Evolutionary conservation across 768 basidiomycete genomes (phyloP), one percentile per base, ranked within the genome.

Genomic region (Agaricus subrufescens): DNA sequence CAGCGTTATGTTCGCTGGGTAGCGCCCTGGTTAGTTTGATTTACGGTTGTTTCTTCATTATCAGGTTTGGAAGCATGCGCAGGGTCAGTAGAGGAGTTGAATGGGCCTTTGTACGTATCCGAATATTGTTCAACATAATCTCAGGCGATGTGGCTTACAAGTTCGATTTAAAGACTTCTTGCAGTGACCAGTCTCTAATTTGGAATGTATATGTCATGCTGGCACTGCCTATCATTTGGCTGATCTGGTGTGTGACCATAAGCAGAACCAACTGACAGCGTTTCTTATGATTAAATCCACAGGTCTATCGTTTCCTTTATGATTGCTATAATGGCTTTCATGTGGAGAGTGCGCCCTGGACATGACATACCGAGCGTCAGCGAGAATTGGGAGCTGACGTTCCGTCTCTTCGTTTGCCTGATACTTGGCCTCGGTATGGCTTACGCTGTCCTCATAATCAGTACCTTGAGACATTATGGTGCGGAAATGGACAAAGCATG

Each of bases 131-230:
- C 19, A 19, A 19, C 7, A 34, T 8, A 6, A 34, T 34, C 1
- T 34, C 8, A 34, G 5, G 3, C 34, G 11, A 34, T 8, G 34
- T 34, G 8, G 11, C 34, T 34, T 34, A 34, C 34, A 11, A 34
- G 11, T 34, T 8, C 34, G 19, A 3, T 6, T 34, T 34, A 11
- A 11, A 34, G 34, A 11, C 34, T 7, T 34, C 34, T 8, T 34
- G 34, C 34, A 34, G 34, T 34, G 34, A 34, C 11, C 34, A 34
- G 11, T 34, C 34, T 34, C 34, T 34, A 8, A 34, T 65, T 61
- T 73, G 85, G 85, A 86, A 86, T 57, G 79, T 86, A 14, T 85
- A 84, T 83, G 78, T 85, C 3, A 56, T 86, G 19, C 70, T 86
- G 29, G 80, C 83, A 0, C 76, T 83, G 71, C 85, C 85, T 0